These are phyloP conservation scores for Blastomyces silverae DNA, from an alignment of 2,329 filamentous ascomycete species.

Conservation along the genomic window DNA sequence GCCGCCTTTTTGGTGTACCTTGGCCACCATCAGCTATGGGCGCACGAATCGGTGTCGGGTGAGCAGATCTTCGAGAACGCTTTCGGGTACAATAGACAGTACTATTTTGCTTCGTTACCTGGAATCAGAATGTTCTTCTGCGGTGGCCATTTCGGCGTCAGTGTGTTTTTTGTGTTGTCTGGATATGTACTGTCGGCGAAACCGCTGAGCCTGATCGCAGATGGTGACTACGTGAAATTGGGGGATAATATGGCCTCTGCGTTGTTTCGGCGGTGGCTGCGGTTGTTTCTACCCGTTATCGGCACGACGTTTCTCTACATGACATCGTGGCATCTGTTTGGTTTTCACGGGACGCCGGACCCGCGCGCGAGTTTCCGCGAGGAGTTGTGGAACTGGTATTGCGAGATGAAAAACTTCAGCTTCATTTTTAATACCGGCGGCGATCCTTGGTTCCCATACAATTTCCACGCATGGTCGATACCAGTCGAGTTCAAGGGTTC, in stretches of 20 bases:
- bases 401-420: slow-evolving; percentile 61
- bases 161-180: slow-evolving; percentile 45
- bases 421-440: slow-evolving; percentile 57
- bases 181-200: slow-evolving; percentile 42
- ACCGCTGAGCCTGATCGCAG: slow-evolving; percentile 40
- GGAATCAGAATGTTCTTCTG: slow-evolving; percentile 26
- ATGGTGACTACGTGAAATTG: slow-evolving; percentile 36
- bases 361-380: slow-evolving; percentile 40
- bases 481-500: slow-evolving; percentile 59
- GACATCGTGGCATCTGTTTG: slow-evolving; percentile 49
- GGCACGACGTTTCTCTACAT: slow-evolving; percentile 36
- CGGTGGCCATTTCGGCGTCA: slow-evolving; percentile 41
- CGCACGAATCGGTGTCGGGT: slow-evolving; percentile 40
- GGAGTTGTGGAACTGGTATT: slow-evolving; percentile 49
- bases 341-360: slow-evolving; percentile 41
- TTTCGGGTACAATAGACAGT: slow-evolving; percentile 17
- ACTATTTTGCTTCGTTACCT: slow-evolving; percentile 17
- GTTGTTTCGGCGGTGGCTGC: slow-evolving; percentile 40
- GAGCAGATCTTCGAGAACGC: slow-evolving; percentile 47
- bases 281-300: slow-evolving; percentile 40
- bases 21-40: slow-evolving; percentile 56
- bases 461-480: slow-evolving; percentile 58
- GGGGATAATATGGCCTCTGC: slow-evolving; percentile 41
- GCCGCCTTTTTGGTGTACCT: slow-evolving; percentile 42
- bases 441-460: slow-evolving; percentile 52